Base-by-base conservation (phyloP, 2,329 filamentous ascomycete species). In the Acrocalymma vagum region DNA sequence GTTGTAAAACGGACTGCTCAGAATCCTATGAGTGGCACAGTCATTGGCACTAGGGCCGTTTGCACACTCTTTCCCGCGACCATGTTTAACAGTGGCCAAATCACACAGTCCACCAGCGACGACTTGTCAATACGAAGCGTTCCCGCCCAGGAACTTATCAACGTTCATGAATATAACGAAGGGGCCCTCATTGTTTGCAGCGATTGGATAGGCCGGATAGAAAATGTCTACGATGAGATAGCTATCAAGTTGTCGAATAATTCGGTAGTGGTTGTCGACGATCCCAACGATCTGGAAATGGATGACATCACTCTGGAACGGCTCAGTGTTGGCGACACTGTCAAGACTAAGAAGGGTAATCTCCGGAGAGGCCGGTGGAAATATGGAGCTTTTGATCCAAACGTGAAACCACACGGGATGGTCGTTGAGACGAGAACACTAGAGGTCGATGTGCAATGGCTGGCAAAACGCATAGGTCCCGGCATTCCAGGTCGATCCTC, bases 201-300 rank as follows among this genome's bases (percentile, higher is more conserved):
- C 13, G 73, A 79, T 49, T 84, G 81, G 78, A 58, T 84, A 4
- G 82, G 82, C 1, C 63, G 75, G 9, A 73, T 85, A 4, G 71
- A 77, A 34, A 70, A 75, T 3, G 68, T 78, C 29, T 68, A 72
- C 20, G 72, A 78, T 31, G 74, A 78, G 35, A 69, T 83, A 10
- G 71, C 77, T 2, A 46, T 85, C 17, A 73, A 70, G 27, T 70
- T 84, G 9, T 57, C 68, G 6, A 78, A 84, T 57, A 76, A 76
- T 31, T 78, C 72, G 21, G 74, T 83, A 3, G 81, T 84, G 7
- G 72, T 78, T 3, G 71, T 82, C 8, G 67, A 74, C 18, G 70
- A 78, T 23, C 65, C 77, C 0, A 56, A 66, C 9, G 73, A 79
- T 25, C 62, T 72, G 14, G 61, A 63, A 15, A 55, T 57, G n/a